Percentiles rank a stretch among this genome's conserved stretches.
phyloP scores from a whole-genome alignment of 768 basidiomycete genomes.

The Tulasnella sp. region DNA sequence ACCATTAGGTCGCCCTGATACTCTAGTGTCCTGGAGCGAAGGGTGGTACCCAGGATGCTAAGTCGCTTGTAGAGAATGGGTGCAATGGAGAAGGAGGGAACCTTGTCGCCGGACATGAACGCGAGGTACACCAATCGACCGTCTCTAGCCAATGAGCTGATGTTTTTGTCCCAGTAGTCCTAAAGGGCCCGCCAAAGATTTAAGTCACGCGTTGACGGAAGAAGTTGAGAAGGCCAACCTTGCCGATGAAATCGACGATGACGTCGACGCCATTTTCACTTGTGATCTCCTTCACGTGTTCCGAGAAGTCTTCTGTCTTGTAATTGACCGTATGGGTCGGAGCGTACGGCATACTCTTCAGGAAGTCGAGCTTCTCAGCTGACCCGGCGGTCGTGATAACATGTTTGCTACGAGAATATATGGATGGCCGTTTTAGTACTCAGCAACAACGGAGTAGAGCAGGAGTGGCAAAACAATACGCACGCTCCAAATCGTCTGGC shows the following conservation, averaged over 20 bases:
- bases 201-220: slow-evolving; percentile 23
- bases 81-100: slow-evolving; percentile 38
- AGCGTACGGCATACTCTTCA: slow-evolving; percentile 47
- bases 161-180: slow-evolving; percentile 25
- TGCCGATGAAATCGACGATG: slow-evolving; percentile 76
- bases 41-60: slow-evolving; percentile 77
- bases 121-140: slow-evolving; percentile 26
- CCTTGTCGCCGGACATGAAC: slow-evolving; percentile 26
- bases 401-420: slow-evolving; percentile 36
- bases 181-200: slow-evolving; percentile 19
- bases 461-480: slow-evolving; percentile 26
- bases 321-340: slow-evolving; percentile 76
- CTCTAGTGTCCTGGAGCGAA: slow-evolving; percentile 58
- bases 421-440: neutral
- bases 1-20: slow-evolving; percentile 64
- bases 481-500: slow-evolving; percentile 66
- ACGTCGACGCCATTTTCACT: slow-evolving; percentile 65
- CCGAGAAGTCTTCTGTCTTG: slow-evolving; percentile 70
- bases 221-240: slow-evolving; percentile 18
- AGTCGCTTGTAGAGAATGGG: slow-evolving; percentile 77
- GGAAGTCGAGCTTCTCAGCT: slow-evolving; percentile 69
- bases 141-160: slow-evolving; percentile 24
- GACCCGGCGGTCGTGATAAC: slow-evolving; percentile 83
- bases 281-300: slow-evolving; percentile 59
- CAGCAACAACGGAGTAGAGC: neutral